Evolutionary conservation across 768 basidiomycete species (phyloP).

Genomic region (Russula sp.): DNA sequence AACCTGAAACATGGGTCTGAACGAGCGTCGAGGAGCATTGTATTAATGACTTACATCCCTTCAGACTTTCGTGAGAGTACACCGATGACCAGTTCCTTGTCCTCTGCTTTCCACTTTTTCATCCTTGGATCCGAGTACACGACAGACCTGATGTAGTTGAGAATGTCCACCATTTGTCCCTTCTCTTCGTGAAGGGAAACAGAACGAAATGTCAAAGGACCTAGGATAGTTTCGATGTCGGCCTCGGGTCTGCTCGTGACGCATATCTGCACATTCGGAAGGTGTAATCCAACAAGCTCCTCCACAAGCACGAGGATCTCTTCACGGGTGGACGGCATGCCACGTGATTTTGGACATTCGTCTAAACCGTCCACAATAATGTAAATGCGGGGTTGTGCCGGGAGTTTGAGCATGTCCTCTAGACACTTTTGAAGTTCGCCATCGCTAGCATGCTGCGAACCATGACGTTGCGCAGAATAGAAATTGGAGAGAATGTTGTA

Average conservation of each 20-base stretch:
- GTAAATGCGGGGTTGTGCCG: background rate
- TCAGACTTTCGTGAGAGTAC: background rate
- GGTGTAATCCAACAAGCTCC: background rate
- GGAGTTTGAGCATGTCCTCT: background rate
- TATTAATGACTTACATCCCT: background rate
- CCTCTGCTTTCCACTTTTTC: background rate
- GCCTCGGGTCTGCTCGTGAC: background rate
- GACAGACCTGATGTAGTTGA: background rate
- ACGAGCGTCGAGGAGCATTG: background rate
- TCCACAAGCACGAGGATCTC: background rate
- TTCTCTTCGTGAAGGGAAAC: background rate
- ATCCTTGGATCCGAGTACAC: background rate
- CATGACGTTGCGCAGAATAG: background rate
- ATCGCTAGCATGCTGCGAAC: background rate
- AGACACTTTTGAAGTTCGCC: background rate
- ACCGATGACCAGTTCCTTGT: background rate
- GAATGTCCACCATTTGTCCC: background rate
- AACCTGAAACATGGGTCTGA: too few relatives aligned
- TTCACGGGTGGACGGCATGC: background rate
- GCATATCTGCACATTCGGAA: background rate
- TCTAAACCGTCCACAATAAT: slow-evolving; percentile 8
- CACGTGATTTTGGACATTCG: background rate
- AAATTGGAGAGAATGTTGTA: background rate
- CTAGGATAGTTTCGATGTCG: background rate
- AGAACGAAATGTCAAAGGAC: background rate